phyloP scores from a whole-genome alignment of 495 filamentous ascomycete genomes.

The Neurospora sp. region DNA sequence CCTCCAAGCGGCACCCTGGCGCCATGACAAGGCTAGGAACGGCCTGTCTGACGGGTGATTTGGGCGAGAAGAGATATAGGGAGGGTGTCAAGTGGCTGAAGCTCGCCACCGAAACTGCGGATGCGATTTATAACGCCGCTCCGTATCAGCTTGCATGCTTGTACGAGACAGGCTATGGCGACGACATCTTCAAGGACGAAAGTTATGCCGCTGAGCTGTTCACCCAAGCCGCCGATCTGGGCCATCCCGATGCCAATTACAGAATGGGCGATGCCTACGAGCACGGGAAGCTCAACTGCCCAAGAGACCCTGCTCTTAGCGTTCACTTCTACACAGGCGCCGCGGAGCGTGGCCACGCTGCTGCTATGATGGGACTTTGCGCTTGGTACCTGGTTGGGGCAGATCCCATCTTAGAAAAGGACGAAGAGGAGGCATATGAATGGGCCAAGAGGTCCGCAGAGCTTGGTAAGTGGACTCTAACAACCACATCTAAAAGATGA shows the following conservation, averaged over 20 bases:
- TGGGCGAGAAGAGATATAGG: slow-evolving; percentile 77
- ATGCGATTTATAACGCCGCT: slow-evolving; percentile 82
- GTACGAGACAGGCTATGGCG: slow-evolving; percentile 82
- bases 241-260: slow-evolving; percentile 74
- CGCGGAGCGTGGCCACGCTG: slow-evolving; percentile 69
- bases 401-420: slow-evolving; percentile 83
- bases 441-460: slow-evolving; percentile 86
- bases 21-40: slow-evolving; percentile 87
- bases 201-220: slow-evolving; percentile 89
- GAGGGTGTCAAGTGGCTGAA: slow-evolving; percentile 98
- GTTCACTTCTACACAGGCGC: slow-evolving; percentile 96
- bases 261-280: slow-evolving; percentile 95
- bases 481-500: background rate
- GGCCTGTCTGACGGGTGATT: slow-evolving; percentile 78
- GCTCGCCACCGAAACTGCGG: slow-evolving; percentile 77
- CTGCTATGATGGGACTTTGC: slow-evolving; percentile 98
- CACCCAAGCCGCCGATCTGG: slow-evolving; percentile 87
- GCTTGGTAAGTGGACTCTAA: slow-evolving; percentile 48
- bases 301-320: slow-evolving; percentile 81
- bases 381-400: slow-evolving; percentile 98
- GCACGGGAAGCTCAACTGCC: slow-evolving; percentile 78
- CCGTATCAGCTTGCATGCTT: slow-evolving; percentile 84
- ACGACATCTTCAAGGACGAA: slow-evolving; percentile 84
- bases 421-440: slow-evolving; percentile 92
- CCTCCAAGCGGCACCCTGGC: slow-evolving; percentile 88